Base-by-base conservation (phyloP, 495 filamentous ascomycete genomes). In the Hypoxylon intermedium region DNA sequence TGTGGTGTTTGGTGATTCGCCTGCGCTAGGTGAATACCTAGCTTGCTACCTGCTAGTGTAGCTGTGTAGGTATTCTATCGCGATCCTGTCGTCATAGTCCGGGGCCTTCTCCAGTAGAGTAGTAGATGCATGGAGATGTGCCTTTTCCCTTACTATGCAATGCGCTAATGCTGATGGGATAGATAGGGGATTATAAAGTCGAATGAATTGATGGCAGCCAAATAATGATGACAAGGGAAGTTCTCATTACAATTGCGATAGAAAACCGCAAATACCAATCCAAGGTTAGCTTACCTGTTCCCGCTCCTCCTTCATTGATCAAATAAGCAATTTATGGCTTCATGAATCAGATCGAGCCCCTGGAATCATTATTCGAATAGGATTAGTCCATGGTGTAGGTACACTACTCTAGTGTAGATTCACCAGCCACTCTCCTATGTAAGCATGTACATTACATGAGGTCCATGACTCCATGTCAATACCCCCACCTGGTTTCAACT, bases 1-100 rank as follows among this genome's bases (percentile, higher is more conserved):
- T n/a, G n/a, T n/a, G n/a, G 49, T 23, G 48, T 30, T 20, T 44
- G 40, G 2, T 9, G 41, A 28, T 26, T 49, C 37, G 44, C 36
- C 28, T 51, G 45, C 38, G 47, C 46, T 37, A 51, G 13, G 52
- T 50, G 4, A n/a, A 21, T 44, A 30, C 9, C 11, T 23, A 55
- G 36, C 18, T n/a, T n/a, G n/a, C n/a, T n/a, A n/a, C n/a, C n/a
- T n/a, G n/a, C n/a, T n/a, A n/a, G n/a, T 44, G 21, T 26, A 44
- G 46, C 52, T 55, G 19, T 13, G n/a, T 36, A 36, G 6, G 33
- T 36, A 53, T 43, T 50, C 51, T 26, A 55, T 55, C 38, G 23
- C 21, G 46, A 52, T 40, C 24, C 26, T 53, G 59, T 63, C 59
- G 53, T 63, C 59, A 63, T 63, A 44, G 33, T 24, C 34, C 19